Base-by-base conservation (phyloP, 1,284 basidiomycete genomes). In the Athelia psychrophila region DNA sequence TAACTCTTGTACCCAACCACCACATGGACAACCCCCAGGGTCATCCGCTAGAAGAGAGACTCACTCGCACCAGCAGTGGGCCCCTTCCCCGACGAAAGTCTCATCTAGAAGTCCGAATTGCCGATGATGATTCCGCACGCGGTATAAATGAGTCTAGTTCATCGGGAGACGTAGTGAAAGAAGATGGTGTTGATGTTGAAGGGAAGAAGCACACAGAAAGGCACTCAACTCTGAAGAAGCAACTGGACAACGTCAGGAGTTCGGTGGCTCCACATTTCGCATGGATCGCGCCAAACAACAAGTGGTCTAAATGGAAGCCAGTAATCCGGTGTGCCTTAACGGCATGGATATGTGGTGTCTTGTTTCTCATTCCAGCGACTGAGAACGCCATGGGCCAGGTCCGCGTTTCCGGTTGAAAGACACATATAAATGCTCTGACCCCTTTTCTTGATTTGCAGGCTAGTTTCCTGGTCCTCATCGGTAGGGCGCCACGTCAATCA, bases 381-480 rank as follows among this genome's bases (percentile, higher is more conserved):
- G 70, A 83, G 58, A 53, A 58, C 2, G 56, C 75, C n/a, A 66
- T 91, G 63, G 89, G 90, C 2, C 78, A 81, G 69, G 86, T 83
- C 56, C 52, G 71, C 36, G 65, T 54, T 16, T 42, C 30, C n/a
- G 15, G 9, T 44, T 33, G 44, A 52, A 36, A 38, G 32, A n/a
- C 33, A 40, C 3, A 35, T 49, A 30, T 50, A 40, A 30, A 15
- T 27, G 44, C 45, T 23, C 52, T 60, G 24, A 53, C 48, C 27
- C 42, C 51, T 35, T 36, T 18, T 22, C 16, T 30, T 13, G 27
- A 47, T 19, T 20, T 50, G 9, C 55, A 85, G 81, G 84, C 85
- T 2, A 77, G 79, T 49, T 90, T 89, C 61, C 62, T 90, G 3
- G 78, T 90, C 42, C 67, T 89, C 4, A 77, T 91, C 4, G 79